Evolutionary conservation across 371 early-diverging fungal species (phyloP), one percentile per base, ranked within the genome.

Genomic region (Mortierella sp.): DNA sequence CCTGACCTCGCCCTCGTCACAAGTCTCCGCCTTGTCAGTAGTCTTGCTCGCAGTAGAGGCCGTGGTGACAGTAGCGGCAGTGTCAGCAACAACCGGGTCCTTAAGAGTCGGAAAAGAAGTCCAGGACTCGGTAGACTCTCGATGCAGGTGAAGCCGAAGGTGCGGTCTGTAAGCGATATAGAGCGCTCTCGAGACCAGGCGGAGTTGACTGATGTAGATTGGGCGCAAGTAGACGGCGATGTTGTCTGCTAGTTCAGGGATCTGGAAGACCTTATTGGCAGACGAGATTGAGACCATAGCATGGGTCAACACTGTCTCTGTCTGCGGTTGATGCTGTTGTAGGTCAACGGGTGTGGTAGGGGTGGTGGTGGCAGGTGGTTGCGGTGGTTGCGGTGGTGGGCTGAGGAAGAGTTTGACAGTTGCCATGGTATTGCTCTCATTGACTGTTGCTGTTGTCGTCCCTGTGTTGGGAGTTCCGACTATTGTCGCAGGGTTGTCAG

Each of bases 51-150:
- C 27, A 51, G 18, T 76, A 49, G 35, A 27, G 29, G n/a, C 24
- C 27, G 58, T 27, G 32, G 1, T 55, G 18, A 32, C 27, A 24
- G 12, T 76, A 56, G 27, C 60, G 44, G n/a, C 24, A 41, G 56
- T 71, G 49, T 51, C 14, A 38, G 55, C 38, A 10, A 43, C 43
- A 24, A 16, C 8, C 7, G 18, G 63, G 29, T 74, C n/a, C 32
- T 63, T 55, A 48, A 79, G 76, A 1, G 75, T 48, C 5, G 83
- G 80, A 38, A 83, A 83, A 5, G 38, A 35, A 29, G 80, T 83
- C 83, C 83, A 83, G 3, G 83, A 83, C 11, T 71, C 77, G 0
- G 83, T 83, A 8, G 83, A 79, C 44, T 56, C 60, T 24, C 83
- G 63, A 29, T 78, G 76, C 24, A 83, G 77, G 29, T 83, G 83